Conservation (phyloP, 371 early-diverging fungal genomes). For the Rhizopus stolonifer region DNA sequence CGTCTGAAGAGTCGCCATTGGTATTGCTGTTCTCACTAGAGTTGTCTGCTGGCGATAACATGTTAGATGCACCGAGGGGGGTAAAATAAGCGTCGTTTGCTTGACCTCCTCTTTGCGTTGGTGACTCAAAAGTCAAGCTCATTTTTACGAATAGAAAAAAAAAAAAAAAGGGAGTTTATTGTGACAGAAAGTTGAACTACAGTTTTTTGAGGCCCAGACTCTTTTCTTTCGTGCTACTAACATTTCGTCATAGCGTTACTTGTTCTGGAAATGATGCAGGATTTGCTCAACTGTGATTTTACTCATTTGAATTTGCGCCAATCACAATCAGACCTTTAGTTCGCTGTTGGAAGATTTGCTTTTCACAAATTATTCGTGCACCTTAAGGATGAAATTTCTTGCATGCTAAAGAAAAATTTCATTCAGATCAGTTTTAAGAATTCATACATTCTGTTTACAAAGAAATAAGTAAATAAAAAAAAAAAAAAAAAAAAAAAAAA, state of each 20-base stretch:
- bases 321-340: no score
- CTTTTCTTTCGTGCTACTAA: not conserved
- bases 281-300: no score
- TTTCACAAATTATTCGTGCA: no score
- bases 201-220: not conserved
- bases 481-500: no score
- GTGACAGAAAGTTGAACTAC: not conserved
- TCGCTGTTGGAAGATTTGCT: no score
- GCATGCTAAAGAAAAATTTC: no score
- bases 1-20: not conserved
- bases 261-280: not conserved
- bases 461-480: no score
- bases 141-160: conserved; percentile 11
- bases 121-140: conserved; percentile 49
- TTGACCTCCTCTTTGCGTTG: conserved; percentile 29
- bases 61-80: conserved; percentile 35
- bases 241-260: not conserved
- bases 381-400: no score
- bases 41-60: conserved; percentile 7
- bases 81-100: conserved; percentile 45
- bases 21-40: conserved; percentile 9
- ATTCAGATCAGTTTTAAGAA: no score
- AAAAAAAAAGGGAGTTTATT: conserved; percentile 4
- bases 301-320: no score
- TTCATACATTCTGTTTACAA: no score